phyloP scores from a whole-genome alignment of 805 yeast species.

The Metschnikowia hibisci region DNA sequence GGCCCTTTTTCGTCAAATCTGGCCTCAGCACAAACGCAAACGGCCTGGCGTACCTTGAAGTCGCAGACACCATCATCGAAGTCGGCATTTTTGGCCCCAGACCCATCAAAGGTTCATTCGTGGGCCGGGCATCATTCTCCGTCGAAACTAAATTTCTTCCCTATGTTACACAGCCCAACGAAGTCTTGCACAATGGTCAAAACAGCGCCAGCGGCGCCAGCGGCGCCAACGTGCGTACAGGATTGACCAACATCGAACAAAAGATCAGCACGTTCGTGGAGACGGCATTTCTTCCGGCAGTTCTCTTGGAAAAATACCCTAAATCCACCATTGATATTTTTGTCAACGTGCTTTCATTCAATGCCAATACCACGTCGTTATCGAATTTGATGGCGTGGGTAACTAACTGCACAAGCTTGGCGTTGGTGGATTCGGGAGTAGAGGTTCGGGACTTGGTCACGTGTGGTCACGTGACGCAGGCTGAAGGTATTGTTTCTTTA shows the following conservation, averaged over 20 bases:
- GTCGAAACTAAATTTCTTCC: constrained; percentile 58
- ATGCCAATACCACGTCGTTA: constrained; percentile 24
- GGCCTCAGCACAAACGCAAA: constrained; percentile 67
- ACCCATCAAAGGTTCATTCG: constrained; percentile 73
- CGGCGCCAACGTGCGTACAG: constrained; percentile 28
- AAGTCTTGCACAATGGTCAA: constrained; percentile 22
- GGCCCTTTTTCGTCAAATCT: constrained; percentile 52
- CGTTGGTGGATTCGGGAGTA: constrained; percentile 80
- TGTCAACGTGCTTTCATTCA: constrained; percentile 57
- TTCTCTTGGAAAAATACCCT: constrained; percentile 72
- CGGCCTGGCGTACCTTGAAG: constrained; percentile 81
- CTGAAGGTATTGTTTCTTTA: constrained; percentile 6
- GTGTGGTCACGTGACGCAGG: constrained; percentile 45
- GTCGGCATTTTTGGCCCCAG: constrained; percentile 85
- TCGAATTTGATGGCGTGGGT: constrained; percentile 47
- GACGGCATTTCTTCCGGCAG: constrained; percentile 48
- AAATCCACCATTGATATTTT: constrained; percentile 83
- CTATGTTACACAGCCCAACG: constrained; percentile 41
- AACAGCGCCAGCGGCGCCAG: constrained; percentile 14
- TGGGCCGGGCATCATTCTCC: constrained; percentile 59
- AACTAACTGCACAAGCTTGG: constrained; percentile 63
- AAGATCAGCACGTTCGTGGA: constrained; percentile 50
- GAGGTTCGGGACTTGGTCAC: constrained; percentile 76
- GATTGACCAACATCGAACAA: constrained; percentile 40
- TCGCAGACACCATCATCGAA: constrained; percentile 55